Evolutionary conservation across 306 rosid species (phyloP), one percentile per base, ranked within the genome.

Genomic region (Cicer pinnatifidum): DNA sequence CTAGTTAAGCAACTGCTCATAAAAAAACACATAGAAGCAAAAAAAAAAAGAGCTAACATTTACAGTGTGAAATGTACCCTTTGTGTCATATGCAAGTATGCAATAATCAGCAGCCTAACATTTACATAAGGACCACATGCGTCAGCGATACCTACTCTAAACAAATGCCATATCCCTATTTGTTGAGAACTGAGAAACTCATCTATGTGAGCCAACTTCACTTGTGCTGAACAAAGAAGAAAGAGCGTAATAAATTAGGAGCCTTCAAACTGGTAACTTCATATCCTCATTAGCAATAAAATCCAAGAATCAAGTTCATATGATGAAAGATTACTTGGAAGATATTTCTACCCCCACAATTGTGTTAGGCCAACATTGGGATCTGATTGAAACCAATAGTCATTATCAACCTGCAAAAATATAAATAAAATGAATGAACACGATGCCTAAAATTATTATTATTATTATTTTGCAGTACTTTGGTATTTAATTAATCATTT

Each of bases 371-470:
- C 78, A 79, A 89, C 84, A 67, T 81, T 82, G 71, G 85, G 82
- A 77, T 92, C 87, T 57, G 95, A 85, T 70, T 76, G 78, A 67
- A 92, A 88, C 96, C 98, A 92, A 70, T 92, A 92, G 84, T 92
- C 98, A 81, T 85, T 75, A 20, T 85, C 82, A 7, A 75, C 78
- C 98, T 90, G 86, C 86, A 71, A 71, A 82, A 11, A 57, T 13
- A 81, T 9, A 33, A 61, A 61, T 8, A 44, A n/a, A 6, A 61
- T 19, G 11, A 77, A 68, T 41, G 5, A 71, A 41, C 67, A 54
- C 12, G 6, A 70, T 52, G 66, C 37, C 45, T 13, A 53, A 52
- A 33, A 37, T 33, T 35, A 11, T 8, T 35, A 38, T 58, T 6
- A 38, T 13, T 37, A 3, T 15, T 41, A 16, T 15, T 33, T 11